A percentile compares a stretch with the other conserved stretches of the same genome.
Evolutionary conservation across 495 filamentous ascomycete species (phyloP).

Genomic region (Annulohypoxylon moriforme): DNA sequence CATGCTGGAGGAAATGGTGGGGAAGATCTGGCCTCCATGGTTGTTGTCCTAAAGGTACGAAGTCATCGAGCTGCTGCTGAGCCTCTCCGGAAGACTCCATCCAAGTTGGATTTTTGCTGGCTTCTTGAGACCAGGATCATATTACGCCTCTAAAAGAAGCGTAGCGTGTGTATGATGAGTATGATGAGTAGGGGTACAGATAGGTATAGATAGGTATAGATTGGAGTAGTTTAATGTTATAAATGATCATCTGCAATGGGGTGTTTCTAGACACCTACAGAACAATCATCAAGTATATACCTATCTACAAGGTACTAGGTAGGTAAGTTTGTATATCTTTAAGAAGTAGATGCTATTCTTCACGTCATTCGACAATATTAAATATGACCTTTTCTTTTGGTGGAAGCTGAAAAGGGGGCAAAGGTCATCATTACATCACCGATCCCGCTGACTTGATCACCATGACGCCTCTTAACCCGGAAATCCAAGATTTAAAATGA

Average conservation of each 20-base stretch:
- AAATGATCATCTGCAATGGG: neutral
- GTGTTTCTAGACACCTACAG: neutral
- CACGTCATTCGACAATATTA: neutral
- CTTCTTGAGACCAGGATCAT: neutral
- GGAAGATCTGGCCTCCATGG: slow-evolving; percentile 34
- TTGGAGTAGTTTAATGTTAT: neutral
- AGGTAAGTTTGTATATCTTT: neutral
- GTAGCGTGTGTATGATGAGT: neutral
- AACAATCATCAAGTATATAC: no score
- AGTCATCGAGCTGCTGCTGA: neutral
- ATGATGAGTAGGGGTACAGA: no score
- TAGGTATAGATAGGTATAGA: no score
- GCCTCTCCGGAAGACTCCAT: slow-evolving; percentile 29
- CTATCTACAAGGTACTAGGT: no score
- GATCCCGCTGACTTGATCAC: slow-evolving; percentile 17
- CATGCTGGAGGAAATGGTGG: slow-evolving; percentile 30
- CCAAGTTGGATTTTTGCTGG: neutral
- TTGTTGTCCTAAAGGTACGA: slow-evolving; percentile 1
- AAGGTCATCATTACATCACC: slow-evolving; percentile 43
- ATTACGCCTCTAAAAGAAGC: slow-evolving; percentile 1
- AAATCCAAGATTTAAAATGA: neutral
- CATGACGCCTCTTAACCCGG: slow-evolving; percentile 18
- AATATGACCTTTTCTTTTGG: neutral
- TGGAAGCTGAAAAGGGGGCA: neutral
- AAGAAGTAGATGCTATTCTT: neutral